Conservation (phyloP, 306 rosid species). For the Rosa multiflora region DNA sequence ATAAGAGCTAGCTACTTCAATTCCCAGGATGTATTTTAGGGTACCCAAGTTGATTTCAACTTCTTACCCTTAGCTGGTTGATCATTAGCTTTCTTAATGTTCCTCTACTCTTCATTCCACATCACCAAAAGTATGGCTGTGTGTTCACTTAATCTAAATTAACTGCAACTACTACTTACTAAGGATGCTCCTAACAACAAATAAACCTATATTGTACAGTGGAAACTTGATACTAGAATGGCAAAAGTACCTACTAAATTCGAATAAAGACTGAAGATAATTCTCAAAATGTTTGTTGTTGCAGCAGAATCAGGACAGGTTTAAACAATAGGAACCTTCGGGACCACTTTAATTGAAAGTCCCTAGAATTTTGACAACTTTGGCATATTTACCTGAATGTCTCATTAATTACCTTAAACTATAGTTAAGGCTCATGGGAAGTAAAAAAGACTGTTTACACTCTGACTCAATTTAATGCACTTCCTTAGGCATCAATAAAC, state of each 20-base stretch:
- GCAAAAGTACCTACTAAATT: neutral
- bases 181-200: neutral
- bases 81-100: neutral
- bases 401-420: neutral
- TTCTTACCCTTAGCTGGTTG: neutral
- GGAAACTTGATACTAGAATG: neutral
- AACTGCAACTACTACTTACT: neutral
- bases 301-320: neutral
- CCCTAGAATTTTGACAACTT: neutral
- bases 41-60: neutral
- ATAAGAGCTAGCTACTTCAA: neutral
- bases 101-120: neutral
- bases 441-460: neutral
- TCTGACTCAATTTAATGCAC: neutral
- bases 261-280: neutral
- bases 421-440: neutral
- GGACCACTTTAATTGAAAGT: neutral
- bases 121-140: neutral
- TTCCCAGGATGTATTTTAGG: neutral
- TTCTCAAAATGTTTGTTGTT: neutral
- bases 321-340: neutral
- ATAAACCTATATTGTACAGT: neutral
- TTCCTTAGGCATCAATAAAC: neutral
- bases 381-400: neutral
- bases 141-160: neutral